A percentile compares a stretch with the other conserved stretches of the same genome.
These are phyloP conservation scores for Blastocystis sp. DNA, from an alignment of 352 stramenopile species.

Conservation along the genomic window DNA sequence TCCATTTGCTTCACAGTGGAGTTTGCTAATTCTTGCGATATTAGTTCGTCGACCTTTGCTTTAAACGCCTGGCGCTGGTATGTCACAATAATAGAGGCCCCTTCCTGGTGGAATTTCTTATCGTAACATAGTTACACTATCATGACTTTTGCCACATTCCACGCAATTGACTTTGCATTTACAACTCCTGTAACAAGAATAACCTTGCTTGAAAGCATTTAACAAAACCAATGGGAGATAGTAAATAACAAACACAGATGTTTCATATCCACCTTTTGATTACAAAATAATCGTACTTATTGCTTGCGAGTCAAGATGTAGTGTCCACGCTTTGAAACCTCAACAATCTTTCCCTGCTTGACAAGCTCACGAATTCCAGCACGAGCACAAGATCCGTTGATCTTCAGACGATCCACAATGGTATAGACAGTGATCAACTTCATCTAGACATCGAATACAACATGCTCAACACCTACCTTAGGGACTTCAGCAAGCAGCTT, in stretches of 20 bases:
- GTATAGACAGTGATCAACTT: constrained; percentile 62
- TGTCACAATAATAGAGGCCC: neutral
- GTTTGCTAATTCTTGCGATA: neutral
- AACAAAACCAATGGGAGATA: constrained; percentile 15
- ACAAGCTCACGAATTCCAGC: constrained; percentile 56
- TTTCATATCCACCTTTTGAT: neutral
- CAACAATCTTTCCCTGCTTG: constrained; percentile 60
- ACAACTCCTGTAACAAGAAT: constrained; percentile 23
- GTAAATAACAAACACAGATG: neutral
- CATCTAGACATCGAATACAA: neutral
- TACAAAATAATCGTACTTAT: neutral
- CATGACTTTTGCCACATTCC: neutral
- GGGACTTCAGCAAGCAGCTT: constrained; percentile 54
- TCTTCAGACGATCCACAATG: constrained; percentile 63
- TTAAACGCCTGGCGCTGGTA: constrained; percentile 21
- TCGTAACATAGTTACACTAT: neutral
- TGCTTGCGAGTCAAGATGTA: constrained; percentile 32
- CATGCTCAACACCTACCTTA: neutral
- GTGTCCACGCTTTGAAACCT: constrained; percentile 50
- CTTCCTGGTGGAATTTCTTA: neutral
- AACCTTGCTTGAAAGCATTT: constrained; percentile 21
- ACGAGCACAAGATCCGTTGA: constrained; percentile 60
- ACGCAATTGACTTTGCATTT: constrained; percentile 10
- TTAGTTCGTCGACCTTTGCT: neutral
- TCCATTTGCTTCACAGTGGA: neutral